phyloP scores from a whole-genome alignment of 2,329 filamentous ascomycete genomes.

The Annulohypoxylon truncatum region DNA sequence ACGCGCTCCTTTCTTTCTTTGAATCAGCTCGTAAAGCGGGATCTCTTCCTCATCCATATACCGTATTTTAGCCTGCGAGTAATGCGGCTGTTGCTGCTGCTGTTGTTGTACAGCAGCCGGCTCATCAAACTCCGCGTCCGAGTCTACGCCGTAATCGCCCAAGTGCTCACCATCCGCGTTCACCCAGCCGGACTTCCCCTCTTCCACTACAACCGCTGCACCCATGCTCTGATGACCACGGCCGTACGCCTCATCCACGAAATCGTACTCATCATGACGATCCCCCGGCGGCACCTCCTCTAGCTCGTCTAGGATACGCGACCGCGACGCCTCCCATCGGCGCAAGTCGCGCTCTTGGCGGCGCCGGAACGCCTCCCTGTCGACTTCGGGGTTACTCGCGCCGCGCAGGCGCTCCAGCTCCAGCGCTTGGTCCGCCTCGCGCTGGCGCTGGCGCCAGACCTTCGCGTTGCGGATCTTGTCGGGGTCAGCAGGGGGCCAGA shows the following conservation, averaged over 20 bases:
- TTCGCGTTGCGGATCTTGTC: conserved; percentile 65
- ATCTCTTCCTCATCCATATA: conserved; percentile 64
- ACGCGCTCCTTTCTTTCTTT: conserved; percentile 61
- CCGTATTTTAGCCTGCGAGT: neutral
- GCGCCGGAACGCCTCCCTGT: conserved; percentile 61
- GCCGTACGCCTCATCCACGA: conserved; percentile 55
- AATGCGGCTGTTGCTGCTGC: no score
- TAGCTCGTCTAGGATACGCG: conserved; percentile 60
- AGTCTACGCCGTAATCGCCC: conserved; percentile 82
- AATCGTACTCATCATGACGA: conserved; percentile 66
- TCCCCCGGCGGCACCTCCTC: conserved; percentile 60
- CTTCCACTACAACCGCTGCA: conserved; percentile 45
- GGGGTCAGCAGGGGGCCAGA: conserved; percentile 74
- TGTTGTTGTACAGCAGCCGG: neutral
- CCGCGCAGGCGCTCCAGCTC: conserved; percentile 29
- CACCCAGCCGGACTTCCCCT: conserved; percentile 72
- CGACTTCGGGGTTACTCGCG: conserved; percentile 54
- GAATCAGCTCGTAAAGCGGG: conserved; percentile 75
- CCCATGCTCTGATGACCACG: neutral
- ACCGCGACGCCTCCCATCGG: conserved; percentile 51
- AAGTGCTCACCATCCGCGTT: conserved; percentile 81
- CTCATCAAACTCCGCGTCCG: conserved; percentile 68
- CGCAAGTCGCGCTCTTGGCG: conserved; percentile 62
- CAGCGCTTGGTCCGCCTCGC: conserved; percentile 47
- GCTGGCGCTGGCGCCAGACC: conserved; percentile 52